These are phyloP conservation scores for Nannizzia gypsea DNA, from an alignment of 2,329 filamentous ascomycete genomes.

Conservation along the genomic window DNA sequence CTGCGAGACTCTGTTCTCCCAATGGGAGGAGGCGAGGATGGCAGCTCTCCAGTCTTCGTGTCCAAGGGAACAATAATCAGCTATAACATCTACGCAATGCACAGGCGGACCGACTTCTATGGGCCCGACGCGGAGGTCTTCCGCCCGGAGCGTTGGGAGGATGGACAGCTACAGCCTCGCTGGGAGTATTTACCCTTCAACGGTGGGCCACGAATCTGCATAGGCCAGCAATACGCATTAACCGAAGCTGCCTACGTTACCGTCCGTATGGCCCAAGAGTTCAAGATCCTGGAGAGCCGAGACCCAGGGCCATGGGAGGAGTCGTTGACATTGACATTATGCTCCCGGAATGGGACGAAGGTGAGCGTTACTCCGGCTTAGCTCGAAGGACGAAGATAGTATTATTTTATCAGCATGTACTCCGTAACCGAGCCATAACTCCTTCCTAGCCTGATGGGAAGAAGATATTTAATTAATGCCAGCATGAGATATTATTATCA, in stretches of 20 bases:
- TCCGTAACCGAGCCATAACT: too few species aligned
- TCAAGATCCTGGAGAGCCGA: constrained; percentile 26
- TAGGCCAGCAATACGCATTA: constrained; percentile 48
- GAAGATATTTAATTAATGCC: too few species aligned
- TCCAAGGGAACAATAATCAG: constrained; percentile 53
- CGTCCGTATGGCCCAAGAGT: constrained; percentile 32
- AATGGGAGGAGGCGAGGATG: constrained; percentile 49
- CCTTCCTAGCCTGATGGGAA: too few species aligned
- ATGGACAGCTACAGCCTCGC: constrained; percentile 38
- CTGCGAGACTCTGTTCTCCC: constrained; percentile 34
- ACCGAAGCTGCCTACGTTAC: constrained; percentile 44
- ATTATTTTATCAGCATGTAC: too few species aligned
- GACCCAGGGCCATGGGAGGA: constrained; percentile 46
- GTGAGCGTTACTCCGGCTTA: background rate
- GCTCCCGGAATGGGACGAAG: background rate
- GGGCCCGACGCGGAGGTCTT: constrained; percentile 37
- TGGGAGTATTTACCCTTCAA: constrained; percentile 45
- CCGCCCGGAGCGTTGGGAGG: constrained; percentile 56
- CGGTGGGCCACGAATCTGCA: constrained; percentile 42
- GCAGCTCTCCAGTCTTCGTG: constrained; percentile 45
- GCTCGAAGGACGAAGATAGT: background rate
- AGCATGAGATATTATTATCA: too few species aligned
- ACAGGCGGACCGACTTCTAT: constrained; percentile 53
- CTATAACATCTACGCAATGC: constrained; percentile 62
- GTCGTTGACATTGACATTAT: constrained; percentile 13